phyloP scores from a whole-genome alignment of 768 basidiomycete species.

The Pisolithus sp. region DNA sequence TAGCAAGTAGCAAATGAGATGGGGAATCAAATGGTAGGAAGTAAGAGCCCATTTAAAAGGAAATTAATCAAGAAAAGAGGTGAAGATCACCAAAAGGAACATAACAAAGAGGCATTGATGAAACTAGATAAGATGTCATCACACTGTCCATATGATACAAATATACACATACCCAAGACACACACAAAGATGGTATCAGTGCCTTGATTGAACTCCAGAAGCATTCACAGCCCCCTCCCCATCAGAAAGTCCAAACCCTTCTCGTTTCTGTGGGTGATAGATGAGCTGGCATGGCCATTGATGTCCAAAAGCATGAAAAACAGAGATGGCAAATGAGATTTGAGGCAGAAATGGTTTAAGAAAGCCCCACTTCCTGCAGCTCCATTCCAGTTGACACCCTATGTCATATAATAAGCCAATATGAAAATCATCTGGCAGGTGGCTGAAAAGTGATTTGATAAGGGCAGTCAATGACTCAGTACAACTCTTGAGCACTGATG shows the following conservation, averaged over 20 bases:
- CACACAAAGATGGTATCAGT: conserved; percentile 14
- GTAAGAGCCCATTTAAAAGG: too few species aligned
- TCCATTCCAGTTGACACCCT: conserved; percentile 18
- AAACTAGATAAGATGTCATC: conserved; percentile 17
- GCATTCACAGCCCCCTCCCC: conserved; percentile 24
- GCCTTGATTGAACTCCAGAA: conserved; percentile 18
- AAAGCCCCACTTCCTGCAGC: conserved; percentile 9
- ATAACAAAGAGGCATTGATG: conserved; percentile 22
- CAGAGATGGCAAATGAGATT: conserved; percentile 24
- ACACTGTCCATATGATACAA: not conserved
- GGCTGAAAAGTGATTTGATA: conserved; percentile 10
- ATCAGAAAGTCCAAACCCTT: conserved; percentile 20
- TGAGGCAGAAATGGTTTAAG: conserved; percentile 8
- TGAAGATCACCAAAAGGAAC: too few species aligned
- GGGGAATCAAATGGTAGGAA: too few species aligned
- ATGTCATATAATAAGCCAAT: conserved; percentile 21
- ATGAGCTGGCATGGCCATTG: conserved; percentile 30
- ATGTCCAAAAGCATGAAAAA: conserved; percentile 32
- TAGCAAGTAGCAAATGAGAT: too few species aligned
- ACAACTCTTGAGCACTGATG: conserved; percentile 28
- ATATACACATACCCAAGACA: conserved; percentile 13
- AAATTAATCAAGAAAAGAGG: too few species aligned
- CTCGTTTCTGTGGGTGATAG: conserved; percentile 28
- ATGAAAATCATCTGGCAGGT: conserved; percentile 10
- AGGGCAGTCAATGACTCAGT: conserved; percentile 22